Base-by-base conservation (phyloP, 2,329 filamentous ascomycete genomes). In the Diaporthe sp. region DNA sequence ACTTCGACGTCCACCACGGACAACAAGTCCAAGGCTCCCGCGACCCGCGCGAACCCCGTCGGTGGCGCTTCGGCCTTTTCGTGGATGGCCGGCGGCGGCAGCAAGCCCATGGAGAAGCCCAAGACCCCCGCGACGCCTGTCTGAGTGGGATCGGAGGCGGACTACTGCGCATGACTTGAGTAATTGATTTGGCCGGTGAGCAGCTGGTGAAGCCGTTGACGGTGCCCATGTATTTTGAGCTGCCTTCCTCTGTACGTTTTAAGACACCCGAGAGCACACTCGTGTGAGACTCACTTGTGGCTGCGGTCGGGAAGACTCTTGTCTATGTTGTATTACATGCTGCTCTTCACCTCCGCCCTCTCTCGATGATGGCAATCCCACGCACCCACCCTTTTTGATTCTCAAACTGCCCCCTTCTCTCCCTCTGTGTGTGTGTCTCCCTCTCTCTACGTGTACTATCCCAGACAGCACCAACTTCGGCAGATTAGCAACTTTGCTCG, bases 41-140 rank as follows among this genome's bases (percentile, higher is more conserved):
- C 73, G 83, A 85, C 61, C 77, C 79, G 52, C 84, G 85, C 72
- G 85, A 98, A 98, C 80, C 96, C 97, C 0, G 90, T 98, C 25
- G 96, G 96, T 12, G 94, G 94, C n/a, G 96, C 94, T 19, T 97
- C 95, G 74, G 96, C 96, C 3, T 98, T 98, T 85, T 93, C 94
- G 17, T 98, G 96, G 96, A 92, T 98, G 87, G 96, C 94, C 64
- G 84, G 88, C 54, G 77, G 83, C 25, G 72, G 75, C 9, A 47
- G 72, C 50, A 76, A 67, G 68, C 22, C 61, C 8, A 47, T 76
- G 72, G 75, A 76, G 40, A 87, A 87, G 78, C 83, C 87, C 60
- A 86, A 86, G 79, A 80, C 84, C 15, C 80, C 85, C 3, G 80
- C 85, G 25, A 76, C 75, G 25, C 60, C 75, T 17, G 75, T 70